These are phyloP conservation scores for Reutealis trisperma DNA, from an alignment of 345 rosid genomes.

Conservation along the genomic window DNA sequence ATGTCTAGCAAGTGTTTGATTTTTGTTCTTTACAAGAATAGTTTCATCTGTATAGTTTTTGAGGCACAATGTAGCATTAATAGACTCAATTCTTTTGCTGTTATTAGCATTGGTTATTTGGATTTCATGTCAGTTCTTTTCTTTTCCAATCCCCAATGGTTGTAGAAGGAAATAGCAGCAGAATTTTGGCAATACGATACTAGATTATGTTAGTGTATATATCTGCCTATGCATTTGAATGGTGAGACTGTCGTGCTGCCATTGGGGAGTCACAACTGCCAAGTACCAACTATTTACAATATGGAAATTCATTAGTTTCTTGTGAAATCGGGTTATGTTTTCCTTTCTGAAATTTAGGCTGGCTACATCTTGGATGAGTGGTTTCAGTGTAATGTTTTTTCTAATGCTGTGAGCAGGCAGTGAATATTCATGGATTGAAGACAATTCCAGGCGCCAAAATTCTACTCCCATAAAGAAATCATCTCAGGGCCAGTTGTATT, in stretches of 20 bases:
- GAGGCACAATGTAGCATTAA: background rate
- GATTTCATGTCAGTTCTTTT: too few species aligned
- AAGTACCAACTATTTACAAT: background rate
- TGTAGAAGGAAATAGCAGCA: background rate
- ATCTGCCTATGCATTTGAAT: background rate
- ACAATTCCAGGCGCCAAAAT: conserved; percentile 36
- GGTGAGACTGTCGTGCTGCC: background rate
- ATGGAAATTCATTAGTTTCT: conserved; percentile 4
- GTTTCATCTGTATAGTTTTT: too few species aligned
- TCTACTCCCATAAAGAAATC: conserved; percentile 16
- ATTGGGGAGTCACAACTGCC: background rate
- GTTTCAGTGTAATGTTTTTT: background rate
- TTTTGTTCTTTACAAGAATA: background rate
- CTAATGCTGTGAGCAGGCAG: conserved; percentile 32
- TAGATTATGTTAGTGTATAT: background rate
- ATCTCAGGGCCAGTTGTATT: conserved; percentile 30
- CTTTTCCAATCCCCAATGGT: background rate
- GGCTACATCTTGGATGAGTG: background rate
- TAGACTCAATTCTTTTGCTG: too few species aligned
- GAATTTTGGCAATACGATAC: background rate
- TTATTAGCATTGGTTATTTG: background rate
- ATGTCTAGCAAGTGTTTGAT: background rate
- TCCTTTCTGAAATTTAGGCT: background rate
- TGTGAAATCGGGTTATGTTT: background rate
- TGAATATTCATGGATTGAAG: conserved; percentile 59